phyloP scores from a whole-genome alignment of 306 rosid genomes.

The Vicia villosa region DNA sequence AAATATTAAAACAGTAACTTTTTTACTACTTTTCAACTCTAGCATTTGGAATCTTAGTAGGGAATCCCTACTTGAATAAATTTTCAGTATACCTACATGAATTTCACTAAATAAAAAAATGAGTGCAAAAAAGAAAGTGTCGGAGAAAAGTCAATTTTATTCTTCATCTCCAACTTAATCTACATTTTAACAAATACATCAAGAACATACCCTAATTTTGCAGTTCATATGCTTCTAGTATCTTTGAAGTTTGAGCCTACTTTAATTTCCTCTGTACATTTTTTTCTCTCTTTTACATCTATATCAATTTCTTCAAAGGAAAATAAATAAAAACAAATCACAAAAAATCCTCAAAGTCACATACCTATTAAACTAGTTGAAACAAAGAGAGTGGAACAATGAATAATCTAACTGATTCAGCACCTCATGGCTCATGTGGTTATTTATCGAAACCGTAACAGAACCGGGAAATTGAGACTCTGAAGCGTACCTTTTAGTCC shows the following conservation, averaged over 20 bases:
- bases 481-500: too few relatives aligned
- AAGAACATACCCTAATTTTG: slow-evolving; percentile 24
- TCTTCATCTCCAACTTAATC: slow-evolving; percentile 10
- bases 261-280: not conserved
- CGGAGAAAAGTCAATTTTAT: too few relatives aligned
- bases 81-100: too few relatives aligned
- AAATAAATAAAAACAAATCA: not conserved
- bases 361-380: slow-evolving; percentile 12
- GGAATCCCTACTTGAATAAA: too few relatives aligned
- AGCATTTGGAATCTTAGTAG: too few relatives aligned
- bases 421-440: slow-evolving; percentile 10
- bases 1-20: too few relatives aligned
- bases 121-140: too few relatives aligned
- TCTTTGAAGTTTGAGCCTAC: not conserved
- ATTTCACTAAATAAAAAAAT: too few relatives aligned
- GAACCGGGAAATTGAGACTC: too few relatives aligned
- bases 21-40: too few relatives aligned
- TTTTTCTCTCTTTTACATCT: slow-evolving; percentile 27
- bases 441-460: slow-evolving; percentile 47
- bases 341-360: slow-evolving; percentile 31
- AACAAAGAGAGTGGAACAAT: slow-evolving; percentile 13
- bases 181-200: slow-evolving; percentile 9
- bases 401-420: not conserved
- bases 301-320: slow-evolving; percentile 7
- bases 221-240: slow-evolving; percentile 16